Evolutionary conservation across 164 flowering plant species (phyloP), one percentile per base, ranked within the genome.

Genomic region (Buxus sempervirens): DNA sequence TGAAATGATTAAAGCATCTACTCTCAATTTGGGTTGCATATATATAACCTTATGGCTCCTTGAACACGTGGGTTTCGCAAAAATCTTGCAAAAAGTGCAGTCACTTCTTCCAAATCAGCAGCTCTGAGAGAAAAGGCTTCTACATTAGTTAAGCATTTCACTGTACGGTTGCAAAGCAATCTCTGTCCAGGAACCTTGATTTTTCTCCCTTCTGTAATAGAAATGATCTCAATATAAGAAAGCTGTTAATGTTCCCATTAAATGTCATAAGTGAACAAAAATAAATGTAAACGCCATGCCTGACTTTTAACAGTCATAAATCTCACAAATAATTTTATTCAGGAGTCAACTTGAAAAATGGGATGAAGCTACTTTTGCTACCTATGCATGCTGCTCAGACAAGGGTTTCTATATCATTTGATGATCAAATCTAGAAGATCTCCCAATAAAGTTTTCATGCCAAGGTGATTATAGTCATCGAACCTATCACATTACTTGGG

Each of bases 51-150:
- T 80, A 91, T 81, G 70, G 96, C 93, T 73, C 90, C 84, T 74
- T 85, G 90, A 73, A 93, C 86, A 22, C 82, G 89, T 14, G 86
- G 86, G 55, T 79, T 87, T 27, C 90, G 79, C 78, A 93, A 73
- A 72, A 77, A 78, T 79, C 88, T 84, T 13, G 88, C 64, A 63
- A 84, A 93, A 42, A 81, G 75, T 62, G 79, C 72, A 10, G 91
- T 85, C 59, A 90, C 96, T 78, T 88, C 88, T 82, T 89, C 90
- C 26, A 93, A 79, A 71, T 93, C 98, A 41, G 78, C 72, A 62
- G 83, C 96, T 70, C 81, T 84, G 48, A 93, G 89, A 9, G 85
- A 75, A 78, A 93, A 93, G 24, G 90, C 91, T 78, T 89, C 97
- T 22, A 91, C 96, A 73, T 93, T 88, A 56, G 91, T 83, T 65